A percentile compares a stretch with the other conserved stretches of the same genome.
Conservation (phyloP, 2,329 filamentous ascomycete species). For the Coleophoma eucalyptorum region DNA sequence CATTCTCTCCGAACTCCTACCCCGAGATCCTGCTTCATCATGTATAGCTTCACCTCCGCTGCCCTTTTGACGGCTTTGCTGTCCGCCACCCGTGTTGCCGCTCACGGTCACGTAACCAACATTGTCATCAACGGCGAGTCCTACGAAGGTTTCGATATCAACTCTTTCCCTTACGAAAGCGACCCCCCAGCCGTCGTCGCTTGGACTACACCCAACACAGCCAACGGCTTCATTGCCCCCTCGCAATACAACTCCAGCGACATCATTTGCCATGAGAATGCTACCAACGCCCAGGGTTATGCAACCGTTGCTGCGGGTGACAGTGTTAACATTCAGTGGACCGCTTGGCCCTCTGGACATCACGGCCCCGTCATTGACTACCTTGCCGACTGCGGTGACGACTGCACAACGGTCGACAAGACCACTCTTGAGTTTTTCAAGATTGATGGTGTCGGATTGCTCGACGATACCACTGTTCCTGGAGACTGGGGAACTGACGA, state of each 20-base stretch:
- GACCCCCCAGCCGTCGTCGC: conserved; percentile 27
- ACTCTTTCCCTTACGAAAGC: conserved; percentile 18
- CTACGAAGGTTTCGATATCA: conserved; percentile 25
- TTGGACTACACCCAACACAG: conserved; percentile 36
- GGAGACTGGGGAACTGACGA: conserved; percentile 39
- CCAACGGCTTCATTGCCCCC: conserved; percentile 46
- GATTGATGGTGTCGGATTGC: conserved; percentile 33
- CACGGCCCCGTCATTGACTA: conserved; percentile 30
- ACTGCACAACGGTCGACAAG: conserved; percentile 35
- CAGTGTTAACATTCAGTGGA: conserved; percentile 43
- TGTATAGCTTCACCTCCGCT: too few species aligned
- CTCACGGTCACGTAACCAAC: conserved; percentile 40
- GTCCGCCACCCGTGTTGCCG: conserved; percentile 32
- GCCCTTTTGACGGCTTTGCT: too few species aligned
- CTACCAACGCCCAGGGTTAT: conserved; percentile 35
- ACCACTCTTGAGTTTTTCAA: conserved; percentile 37
- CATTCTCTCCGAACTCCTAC: too few species aligned
- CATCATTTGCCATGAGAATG: conserved; percentile 45
- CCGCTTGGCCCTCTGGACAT: conserved; percentile 44
- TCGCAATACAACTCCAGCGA: conserved; percentile 34
- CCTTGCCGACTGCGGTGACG: conserved; percentile 28
- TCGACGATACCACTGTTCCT: conserved; percentile 25
- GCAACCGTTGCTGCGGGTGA: conserved; percentile 41
- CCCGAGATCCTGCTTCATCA: too few species aligned
- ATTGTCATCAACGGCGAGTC: conserved; percentile 42